These are phyloP conservation scores for Aspergillus conjunctus DNA, from an alignment of 495 filamentous ascomycete genomes.

Conservation along the genomic window DNA sequence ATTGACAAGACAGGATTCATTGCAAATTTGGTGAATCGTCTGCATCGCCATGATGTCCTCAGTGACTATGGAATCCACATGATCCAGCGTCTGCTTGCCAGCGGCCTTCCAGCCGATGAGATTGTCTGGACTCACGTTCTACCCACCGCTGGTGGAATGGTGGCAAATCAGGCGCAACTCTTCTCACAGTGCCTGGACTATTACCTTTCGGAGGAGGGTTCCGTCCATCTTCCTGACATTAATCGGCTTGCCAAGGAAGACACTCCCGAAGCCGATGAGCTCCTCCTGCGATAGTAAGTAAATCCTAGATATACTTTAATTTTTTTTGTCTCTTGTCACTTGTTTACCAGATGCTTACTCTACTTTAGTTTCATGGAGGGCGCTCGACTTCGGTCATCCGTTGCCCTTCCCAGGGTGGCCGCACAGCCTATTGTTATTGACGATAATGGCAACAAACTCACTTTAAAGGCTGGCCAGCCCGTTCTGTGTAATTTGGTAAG, in stretches of 20 bases:
- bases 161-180: slow-evolving; percentile 71
- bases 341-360: slow-evolving; percentile 23
- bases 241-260: slow-evolving; percentile 53
- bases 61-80: slow-evolving; percentile 68
- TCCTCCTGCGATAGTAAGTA: slow-evolving; percentile 49
- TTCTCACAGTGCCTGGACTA: slow-evolving; percentile 76
- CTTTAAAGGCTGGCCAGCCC: slow-evolving; percentile 48
- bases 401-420: slow-evolving; percentile 55
- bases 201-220: slow-evolving; percentile 62
- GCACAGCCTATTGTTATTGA: slow-evolving; percentile 41
- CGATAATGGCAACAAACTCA: slow-evolving; percentile 44
- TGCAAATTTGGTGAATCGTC: slow-evolving; percentile 44
- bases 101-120: slow-evolving; percentile 59
- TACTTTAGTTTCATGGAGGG: slow-evolving; percentile 58
- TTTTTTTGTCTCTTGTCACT: background rate
- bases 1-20: slow-evolving; percentile 54
- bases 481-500: slow-evolving; percentile 55
- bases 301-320: background rate
- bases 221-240: slow-evolving; percentile 57
- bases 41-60: slow-evolving; percentile 51
- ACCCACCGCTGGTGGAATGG: slow-evolving; percentile 59
- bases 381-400: slow-evolving; percentile 57
- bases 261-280: slow-evolving; percentile 48
- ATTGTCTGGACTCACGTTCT: slow-evolving; percentile 73
- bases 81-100: slow-evolving; percentile 66